phyloP scores from a whole-genome alignment of 2,329 filamentous ascomycete genomes.

The Diaporthe aspalathi region DNA sequence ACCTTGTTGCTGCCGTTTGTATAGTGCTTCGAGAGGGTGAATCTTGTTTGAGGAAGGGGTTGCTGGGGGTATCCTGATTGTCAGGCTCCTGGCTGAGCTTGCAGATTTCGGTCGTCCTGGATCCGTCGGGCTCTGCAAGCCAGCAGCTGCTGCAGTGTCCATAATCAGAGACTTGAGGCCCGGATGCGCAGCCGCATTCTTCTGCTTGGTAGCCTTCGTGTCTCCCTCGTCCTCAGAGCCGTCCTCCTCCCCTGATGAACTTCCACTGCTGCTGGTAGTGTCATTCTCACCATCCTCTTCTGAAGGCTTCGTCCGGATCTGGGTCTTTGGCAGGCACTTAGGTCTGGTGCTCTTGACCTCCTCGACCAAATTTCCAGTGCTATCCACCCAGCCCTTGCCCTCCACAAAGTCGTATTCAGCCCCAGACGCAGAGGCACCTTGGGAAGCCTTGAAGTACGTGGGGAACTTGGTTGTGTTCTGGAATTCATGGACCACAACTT shows the following conservation, averaged over 20 bases:
- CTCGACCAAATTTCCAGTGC: conserved; percentile 81
- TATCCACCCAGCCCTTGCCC: conserved; percentile 89
- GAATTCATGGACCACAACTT: conserved; percentile 88
- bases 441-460: conserved; percentile 76
- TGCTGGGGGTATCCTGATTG: conserved; percentile 64
- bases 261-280: conserved; percentile 44
- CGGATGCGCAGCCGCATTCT: not conserved
- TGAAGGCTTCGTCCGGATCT: conserved; percentile 32
- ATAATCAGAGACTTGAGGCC: conserved; percentile 4
- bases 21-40: conserved; percentile 91
- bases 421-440: conserved; percentile 54
- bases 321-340: conserved; percentile 44
- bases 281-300: conserved; percentile 43
- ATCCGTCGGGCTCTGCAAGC: not conserved
- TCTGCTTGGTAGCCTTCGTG: not conserved
- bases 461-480: conserved; percentile 85
- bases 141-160: not conserved
- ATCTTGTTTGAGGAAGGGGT: conserved; percentile 62
- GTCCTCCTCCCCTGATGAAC: conserved; percentile 40
- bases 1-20: conserved; percentile 75
- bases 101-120: conserved; percentile 59
- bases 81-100: conserved; percentile 61
- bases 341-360: conserved; percentile 55
- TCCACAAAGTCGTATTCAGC: conserved; percentile 74
- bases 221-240: not conserved